Evolutionary conservation across 768 basidiomycete species (phyloP), one percentile per base, ranked within the genome.

Genomic region (Kwoniella europaea): DNA sequence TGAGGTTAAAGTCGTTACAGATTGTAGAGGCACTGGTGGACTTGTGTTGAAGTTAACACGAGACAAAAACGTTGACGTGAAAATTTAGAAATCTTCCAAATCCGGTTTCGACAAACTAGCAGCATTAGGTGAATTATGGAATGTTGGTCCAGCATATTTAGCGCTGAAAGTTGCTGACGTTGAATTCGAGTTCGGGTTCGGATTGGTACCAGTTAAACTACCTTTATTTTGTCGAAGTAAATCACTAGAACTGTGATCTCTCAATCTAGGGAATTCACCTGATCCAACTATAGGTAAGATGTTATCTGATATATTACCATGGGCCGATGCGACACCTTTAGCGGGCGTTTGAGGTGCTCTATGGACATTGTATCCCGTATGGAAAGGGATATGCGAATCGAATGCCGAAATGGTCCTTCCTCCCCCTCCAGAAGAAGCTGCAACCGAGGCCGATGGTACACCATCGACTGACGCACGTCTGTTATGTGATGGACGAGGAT

Each of bases 121-220:
- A 27, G 74, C 77, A 43, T 71, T 69, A 58, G 79, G 79, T 2
- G 77, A 77, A 64, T 79, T 79, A 57, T 81, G 79, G 60, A 79
- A 79, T 0, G 74, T 76, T 57, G 79, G 77, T 9, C 77, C 77
- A 16, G 79, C 79, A 56, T 81, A 81, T 63, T 72, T 74, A 20
- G 63, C 43, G 2, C 63, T 63, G 16, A 57, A 46, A 64, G 24
- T 44, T 10, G 46, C 59, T 20, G 22, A n/a, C 4, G 43, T 27
- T 5, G 18, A 42, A 10, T 13, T 24, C 16, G 41, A 15, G 43
- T 24, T 16, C 16, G 35, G 18, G 18, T 20, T 20, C 13, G 41
- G 15, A 44, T 15, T 43, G 16, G 18, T 60, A 18, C 15, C 20
- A 4, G 61, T 53, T 1, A n/a, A n/a, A 55, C 50, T 53, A 13